Base-by-base conservation (phyloP, 2,329 filamentous ascomycete genomes). In the Alternaria brassicae region DNA sequence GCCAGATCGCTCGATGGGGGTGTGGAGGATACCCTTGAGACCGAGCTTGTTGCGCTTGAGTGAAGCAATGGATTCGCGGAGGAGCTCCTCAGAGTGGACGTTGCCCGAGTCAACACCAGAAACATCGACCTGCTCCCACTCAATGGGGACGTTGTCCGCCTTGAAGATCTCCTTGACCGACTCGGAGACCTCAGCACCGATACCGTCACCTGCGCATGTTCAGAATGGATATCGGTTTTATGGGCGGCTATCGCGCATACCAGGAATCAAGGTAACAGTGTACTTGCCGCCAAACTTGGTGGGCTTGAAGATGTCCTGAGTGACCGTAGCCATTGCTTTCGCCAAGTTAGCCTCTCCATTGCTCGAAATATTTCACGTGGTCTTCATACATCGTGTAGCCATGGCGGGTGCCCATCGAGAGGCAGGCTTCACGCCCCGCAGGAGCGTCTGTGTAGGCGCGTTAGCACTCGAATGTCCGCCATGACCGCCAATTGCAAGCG, bases 131-230 rank as follows among this genome's bases (percentile, higher is more conserved):
- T 98, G 93, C 83, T 99, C 95, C 94, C 95, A 98, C 82, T 97
- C 93, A 75, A 99, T 89, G 76, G 95, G 95, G 53, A 97, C 94
- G 79, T 97, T 98, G 85, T 98, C 94, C 79, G 94, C 93, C 88
- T 97, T 98, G 90, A 98, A 98, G 81, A 99, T 91, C 71, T 94
- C 96, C 89, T 97, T 97, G 81, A 99, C 94, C 66, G 92, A 95
- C 84, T 98, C 93, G 74, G 94, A 93, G 63, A 98, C 93, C 84
- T 99, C 95, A 81, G 92, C 92, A 81, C 95, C 95, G 79, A 99
- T 97, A 85, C 95, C 95, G 77, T 99, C 95, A 83, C 88, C 87
- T 89, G 68, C 63, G 53, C 54, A 63, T 27, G 63, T 62, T 71
- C 68, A 58, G 72, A 65, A 67, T 62, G 57, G 51, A 50, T 45